Evolutionary conservation across 495 filamentous ascomycete species (phyloP), one percentile per base, ranked within the genome.

Genomic region (Chlorociboria aeruginascens): DNA sequence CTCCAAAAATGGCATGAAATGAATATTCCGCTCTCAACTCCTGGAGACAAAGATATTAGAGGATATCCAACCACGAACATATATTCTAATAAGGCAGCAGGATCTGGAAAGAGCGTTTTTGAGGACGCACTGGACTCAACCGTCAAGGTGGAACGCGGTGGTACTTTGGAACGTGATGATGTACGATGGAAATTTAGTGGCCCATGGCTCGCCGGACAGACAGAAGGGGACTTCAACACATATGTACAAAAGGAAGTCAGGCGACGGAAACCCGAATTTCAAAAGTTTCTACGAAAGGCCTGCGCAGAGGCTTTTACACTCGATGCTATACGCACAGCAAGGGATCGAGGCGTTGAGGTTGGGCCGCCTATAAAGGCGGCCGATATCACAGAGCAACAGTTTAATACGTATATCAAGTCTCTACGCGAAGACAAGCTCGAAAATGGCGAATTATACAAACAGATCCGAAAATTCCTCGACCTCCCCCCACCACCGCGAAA

Each of bases 1-100:
- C 65, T 94, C 39, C 69, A 75, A 61, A 97, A 97, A 67, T 97
- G 82, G 72, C 84, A 88, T 56, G 88, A 95, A 59, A 67, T 89
- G 57, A 70, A 77, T 48, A 64, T 86, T 46, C 81, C 85, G 3
- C 45, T 81, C 10, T 56, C 74, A 0, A 68, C 89, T 30, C 71
- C n/a, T 7, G 7, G 14, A 32, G 10, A 29, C 9, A 45, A n/a
- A 43, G 45, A 10, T 7, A 4, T 25, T 25, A 25, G 4, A 25
- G 4, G 1, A 14, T 4, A 6, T 8, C 8, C 28, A 37, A 25
- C 9, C 12, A 31, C 4, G 20, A 4, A 4, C 20, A 25, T 25
- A 4, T 25, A 25, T 25, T 33, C 29, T 9, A 9, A 1, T n/a
- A 17, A 17, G 12, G 34, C 13, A 30, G 31, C 0, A 28, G 11